A percentile compares a stretch with the other conserved stretches of the same genome.
These are phyloP conservation scores for Dipteronia dyeriana DNA, from an alignment of 345 rosid species.

Conservation along the genomic window DNA sequence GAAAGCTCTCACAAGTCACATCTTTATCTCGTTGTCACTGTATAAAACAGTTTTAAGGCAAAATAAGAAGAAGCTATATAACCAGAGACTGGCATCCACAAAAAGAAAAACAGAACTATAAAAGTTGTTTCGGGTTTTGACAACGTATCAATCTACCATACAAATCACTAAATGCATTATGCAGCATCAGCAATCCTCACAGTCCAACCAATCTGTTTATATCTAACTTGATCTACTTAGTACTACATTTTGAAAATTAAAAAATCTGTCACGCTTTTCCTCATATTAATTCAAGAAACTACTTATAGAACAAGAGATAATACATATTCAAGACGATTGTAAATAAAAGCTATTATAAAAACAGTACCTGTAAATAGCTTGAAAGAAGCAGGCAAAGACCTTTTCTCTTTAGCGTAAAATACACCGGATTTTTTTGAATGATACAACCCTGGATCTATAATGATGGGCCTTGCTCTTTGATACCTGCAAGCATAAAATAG, in stretches of 20 bases:
- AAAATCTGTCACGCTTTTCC: background rate
- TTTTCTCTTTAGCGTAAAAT: conserved; percentile 85
- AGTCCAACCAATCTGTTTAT: background rate
- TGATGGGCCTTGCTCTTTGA: conserved; percentile 85
- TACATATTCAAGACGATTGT: background rate
- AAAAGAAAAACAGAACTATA: background rate
- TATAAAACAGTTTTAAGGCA: background rate
- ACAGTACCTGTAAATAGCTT: conserved; percentile 77
- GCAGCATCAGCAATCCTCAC: background rate
- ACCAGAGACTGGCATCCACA: background rate
- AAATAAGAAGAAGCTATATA: background rate
- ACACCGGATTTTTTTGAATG: conserved; percentile 80
- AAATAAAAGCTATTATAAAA: conserved; percentile 12
- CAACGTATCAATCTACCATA: background rate
- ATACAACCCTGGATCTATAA: conserved; percentile 90
- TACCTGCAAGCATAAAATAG: conserved; percentile 42
- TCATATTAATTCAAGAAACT: background rate
- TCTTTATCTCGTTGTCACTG: background rate
- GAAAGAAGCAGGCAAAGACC: conserved; percentile 87
- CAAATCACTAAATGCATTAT: background rate
- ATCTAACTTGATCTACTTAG: background rate
- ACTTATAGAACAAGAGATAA: background rate
- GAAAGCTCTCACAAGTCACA: background rate
- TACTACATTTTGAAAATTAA: background rate
- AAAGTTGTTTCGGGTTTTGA: background rate